Base-by-base conservation (phyloP, 2,329 filamentous ascomycete genomes). In the Colletotrichum brevisporum region DNA sequence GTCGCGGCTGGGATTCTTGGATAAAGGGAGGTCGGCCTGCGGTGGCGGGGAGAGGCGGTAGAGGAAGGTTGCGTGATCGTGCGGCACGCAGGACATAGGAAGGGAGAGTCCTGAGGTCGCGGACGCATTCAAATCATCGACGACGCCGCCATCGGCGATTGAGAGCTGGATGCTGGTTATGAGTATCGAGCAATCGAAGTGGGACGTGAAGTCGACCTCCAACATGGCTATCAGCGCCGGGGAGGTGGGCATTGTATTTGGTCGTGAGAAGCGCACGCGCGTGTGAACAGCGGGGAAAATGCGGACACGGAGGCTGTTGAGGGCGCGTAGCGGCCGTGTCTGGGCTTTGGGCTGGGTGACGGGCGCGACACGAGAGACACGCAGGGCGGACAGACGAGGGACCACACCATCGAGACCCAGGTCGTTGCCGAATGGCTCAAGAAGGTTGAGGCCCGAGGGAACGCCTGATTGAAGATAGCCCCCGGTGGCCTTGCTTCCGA, bases 41-140 rank as follows among this genome's bases (percentile, higher is more conserved):
- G 82, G 80, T 2, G 89, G 88, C 39, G 59, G 63, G 12, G 82
- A 80, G 67, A 94, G 86, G 61, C 88, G 88, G 81, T 94, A 95
- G 61, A 95, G 83, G 73, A 94, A 90, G 2, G 91, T 92, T 70
- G 94, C 82, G 77, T 94, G 92, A 75, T 95, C 93, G 73, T 92
- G 90, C 16, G 92, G 88, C 15, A 89, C 89, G 76, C 90, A 91
- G 50, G 83, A 83, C 27, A 91, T 81, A 5, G 90, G 88, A 21
- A 91, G 80, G n/a, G 75, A 70, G 70, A 89, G 78, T 27, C 84
- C 85, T 1, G 67, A 80, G 52, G 59, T 21, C 2, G 84, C 80
- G 52, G 84, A 78, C 45, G 80, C 78, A 71, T 87, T 89, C 15
- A 92, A 84, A 66, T 88, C 83, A 63, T 90, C 85, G 18, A 92